A percentile compares a stretch with the other conserved stretches of the same genome.
These are phyloP conservation scores for Solanum chmielewskii DNA, from an alignment of 257 asterid genomes.

Conservation along the genomic window DNA sequence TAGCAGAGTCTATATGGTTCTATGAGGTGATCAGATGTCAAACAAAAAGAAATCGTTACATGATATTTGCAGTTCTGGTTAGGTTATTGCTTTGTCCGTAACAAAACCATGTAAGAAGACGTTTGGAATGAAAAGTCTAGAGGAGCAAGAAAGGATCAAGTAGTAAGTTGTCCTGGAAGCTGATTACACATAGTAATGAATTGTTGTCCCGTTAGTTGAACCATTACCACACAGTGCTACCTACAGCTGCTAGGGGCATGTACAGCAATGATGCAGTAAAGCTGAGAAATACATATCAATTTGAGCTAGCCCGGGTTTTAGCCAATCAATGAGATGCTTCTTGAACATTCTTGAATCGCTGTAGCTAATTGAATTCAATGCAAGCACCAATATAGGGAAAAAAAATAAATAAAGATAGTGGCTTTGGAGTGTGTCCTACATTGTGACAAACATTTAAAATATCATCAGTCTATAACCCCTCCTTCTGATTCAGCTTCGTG, in stretches of 20 bases:
- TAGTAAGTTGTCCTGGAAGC: background rate
- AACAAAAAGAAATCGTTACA: background rate
- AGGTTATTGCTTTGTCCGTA: background rate
- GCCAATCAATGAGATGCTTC: background rate
- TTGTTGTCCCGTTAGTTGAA: background rate
- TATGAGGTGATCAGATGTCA: background rate
- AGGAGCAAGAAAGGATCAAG: background rate
- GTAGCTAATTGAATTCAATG: background rate
- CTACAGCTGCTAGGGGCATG: background rate
- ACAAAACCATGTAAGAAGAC: background rate
- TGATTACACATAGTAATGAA: background rate
- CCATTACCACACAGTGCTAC: background rate
- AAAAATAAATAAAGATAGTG: background rate
- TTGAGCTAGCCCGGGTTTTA: background rate
- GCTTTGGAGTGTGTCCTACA: background rate
- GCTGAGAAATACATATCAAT: background rate
- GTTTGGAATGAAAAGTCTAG: background rate
- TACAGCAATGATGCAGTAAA: background rate
- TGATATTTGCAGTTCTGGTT: background rate
- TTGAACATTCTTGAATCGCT: background rate
- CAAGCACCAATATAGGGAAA: background rate
- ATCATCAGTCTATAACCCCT: background rate
- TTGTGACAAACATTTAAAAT: background rate
- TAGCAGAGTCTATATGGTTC: background rate
- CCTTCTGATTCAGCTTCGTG: conserved; percentile 13